Conservation (phyloP, 2,329 filamentous ascomycete genomes). For the Colletotrichum australisinense region DNA sequence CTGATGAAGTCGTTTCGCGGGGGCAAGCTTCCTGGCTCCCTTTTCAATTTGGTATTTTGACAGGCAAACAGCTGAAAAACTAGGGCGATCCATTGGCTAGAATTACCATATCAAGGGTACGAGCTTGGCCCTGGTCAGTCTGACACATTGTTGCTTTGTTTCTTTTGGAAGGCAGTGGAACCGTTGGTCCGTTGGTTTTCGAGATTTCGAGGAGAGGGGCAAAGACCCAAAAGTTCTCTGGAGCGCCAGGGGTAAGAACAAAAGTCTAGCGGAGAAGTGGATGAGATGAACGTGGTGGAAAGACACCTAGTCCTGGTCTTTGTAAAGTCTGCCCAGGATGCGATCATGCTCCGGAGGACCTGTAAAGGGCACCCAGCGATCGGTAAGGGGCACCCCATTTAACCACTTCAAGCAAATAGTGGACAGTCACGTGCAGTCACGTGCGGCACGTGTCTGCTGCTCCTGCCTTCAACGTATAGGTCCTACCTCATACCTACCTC, state of each 20-base stretch:
- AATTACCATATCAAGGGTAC: constrained; percentile 12
- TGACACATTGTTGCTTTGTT: constrained; percentile 6
- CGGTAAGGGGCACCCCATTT: too few species aligned
- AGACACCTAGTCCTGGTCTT: constrained; percentile 13
- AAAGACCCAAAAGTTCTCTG: constrained; percentile 11
- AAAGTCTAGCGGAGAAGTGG: constrained; percentile 18
- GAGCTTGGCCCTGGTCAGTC: neutral
- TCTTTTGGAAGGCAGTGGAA: constrained; percentile 26
- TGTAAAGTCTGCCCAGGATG: neutral
- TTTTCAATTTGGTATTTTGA: neutral
- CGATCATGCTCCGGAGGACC: constrained; percentile 11
- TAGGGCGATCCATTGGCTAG: neutral
- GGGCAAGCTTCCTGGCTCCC: neutral
- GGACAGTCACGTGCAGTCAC: too few species aligned
- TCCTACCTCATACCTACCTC: too few species aligned
- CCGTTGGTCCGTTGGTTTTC: neutral
- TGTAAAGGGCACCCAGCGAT: too few species aligned
- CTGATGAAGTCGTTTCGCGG: constrained; percentile 12
- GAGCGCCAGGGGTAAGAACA: neutral
- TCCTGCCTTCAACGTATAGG: too few species aligned
- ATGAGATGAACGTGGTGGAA: constrained; percentile 19
- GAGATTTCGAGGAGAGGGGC: neutral
- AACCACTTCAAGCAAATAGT: too few species aligned
- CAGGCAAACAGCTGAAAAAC: neutral
- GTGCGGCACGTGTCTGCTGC: too few species aligned